Conservation (phyloP, 2,329 filamentous ascomycete species). For the Aspergillus fijiensis region DNA sequence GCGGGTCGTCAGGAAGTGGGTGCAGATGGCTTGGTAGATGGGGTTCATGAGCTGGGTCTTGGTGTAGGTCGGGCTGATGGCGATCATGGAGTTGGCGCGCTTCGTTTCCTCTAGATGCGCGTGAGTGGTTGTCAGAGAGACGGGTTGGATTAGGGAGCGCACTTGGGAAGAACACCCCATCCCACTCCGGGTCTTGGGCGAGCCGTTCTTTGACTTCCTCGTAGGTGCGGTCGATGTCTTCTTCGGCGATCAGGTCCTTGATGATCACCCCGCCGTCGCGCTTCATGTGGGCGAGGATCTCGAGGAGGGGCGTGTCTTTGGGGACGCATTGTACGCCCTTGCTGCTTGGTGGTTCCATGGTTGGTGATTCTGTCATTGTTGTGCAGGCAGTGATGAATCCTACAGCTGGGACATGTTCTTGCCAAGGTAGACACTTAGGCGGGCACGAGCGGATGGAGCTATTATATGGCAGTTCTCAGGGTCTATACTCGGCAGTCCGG, state of each 20-base stretch:
- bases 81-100: conserved; percentile 11
- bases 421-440: background rate
- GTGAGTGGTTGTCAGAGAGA: background rate
- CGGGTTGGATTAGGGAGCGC: background rate
- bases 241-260: conserved; percentile 1
- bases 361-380: background rate
- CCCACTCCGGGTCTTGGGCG: background rate
- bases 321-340: conserved; percentile 1
- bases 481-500: background rate
- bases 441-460: background rate
- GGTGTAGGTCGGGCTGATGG: conserved; percentile 5
- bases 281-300: conserved; percentile 5
- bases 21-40: conserved; percentile 27
- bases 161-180: background rate
- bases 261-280: conserved; percentile 10
- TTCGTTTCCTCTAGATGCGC: conserved; percentile 8
- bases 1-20: conserved; percentile 27
- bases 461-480: background rate
- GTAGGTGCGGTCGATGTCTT: conserved; percentile 1
- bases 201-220: background rate
- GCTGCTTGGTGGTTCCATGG: background rate
- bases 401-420: too few species aligned
- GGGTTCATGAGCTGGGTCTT: conserved; percentile 25
- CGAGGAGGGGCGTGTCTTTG: background rate
- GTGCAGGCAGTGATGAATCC: too few species aligned